Percentiles rank a stretch among this genome's conserved stretches.
phyloP scores from a whole-genome alignment of 176 grass and related monocot genomes.

The Canna indica region DNA sequence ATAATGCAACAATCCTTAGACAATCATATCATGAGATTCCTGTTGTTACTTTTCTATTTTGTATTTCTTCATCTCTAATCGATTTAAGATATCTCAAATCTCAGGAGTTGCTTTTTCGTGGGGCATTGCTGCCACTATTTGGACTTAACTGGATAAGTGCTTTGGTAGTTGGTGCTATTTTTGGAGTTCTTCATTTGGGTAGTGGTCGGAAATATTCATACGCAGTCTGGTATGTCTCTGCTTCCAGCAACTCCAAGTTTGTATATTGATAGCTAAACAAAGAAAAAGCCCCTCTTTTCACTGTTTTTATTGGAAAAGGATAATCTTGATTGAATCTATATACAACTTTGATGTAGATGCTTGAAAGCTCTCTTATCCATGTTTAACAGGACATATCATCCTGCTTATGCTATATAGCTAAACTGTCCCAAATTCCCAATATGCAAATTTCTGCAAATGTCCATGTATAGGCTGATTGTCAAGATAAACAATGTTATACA shows the following conservation, averaged over 20 bases:
- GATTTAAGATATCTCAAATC: slow-evolving; percentile 24
- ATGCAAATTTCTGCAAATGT: too few relatives aligned
- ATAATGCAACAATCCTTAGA: not conserved
- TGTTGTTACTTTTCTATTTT: slow-evolving; percentile 3
- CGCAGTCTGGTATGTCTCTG: slow-evolving; percentile 49
- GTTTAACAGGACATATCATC: too few relatives aligned
- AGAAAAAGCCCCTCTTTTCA: not conserved
- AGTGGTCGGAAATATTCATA: slow-evolving; percentile 61
- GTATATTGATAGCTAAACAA: not conserved
- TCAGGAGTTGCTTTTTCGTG: slow-evolving; percentile 77
- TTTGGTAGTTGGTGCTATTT: slow-evolving; percentile 39
- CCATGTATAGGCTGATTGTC: not conserved
- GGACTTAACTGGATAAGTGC: slow-evolving; percentile 82
- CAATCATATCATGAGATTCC: slow-evolving; percentile 11
- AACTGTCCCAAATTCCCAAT: too few relatives aligned
- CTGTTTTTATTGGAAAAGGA: not conserved
- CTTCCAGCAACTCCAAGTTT: not conserved
- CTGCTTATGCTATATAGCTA: too few relatives aligned
- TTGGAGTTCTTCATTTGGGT: slow-evolving; percentile 79
- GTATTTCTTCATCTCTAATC: not conserved
- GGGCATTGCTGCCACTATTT: slow-evolving; percentile 66
- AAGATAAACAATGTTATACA: too few relatives aligned
- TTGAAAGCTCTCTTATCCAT: too few relatives aligned
- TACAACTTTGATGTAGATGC: too few relatives aligned
- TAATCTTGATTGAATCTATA: not conserved